A percentile compares a stretch with the other conserved stretches of the same genome.
These are phyloP conservation scores for Exophiala sp. DNA, from an alignment of 2,329 filamentous ascomycete genomes.

Conservation along the genomic window DNA sequence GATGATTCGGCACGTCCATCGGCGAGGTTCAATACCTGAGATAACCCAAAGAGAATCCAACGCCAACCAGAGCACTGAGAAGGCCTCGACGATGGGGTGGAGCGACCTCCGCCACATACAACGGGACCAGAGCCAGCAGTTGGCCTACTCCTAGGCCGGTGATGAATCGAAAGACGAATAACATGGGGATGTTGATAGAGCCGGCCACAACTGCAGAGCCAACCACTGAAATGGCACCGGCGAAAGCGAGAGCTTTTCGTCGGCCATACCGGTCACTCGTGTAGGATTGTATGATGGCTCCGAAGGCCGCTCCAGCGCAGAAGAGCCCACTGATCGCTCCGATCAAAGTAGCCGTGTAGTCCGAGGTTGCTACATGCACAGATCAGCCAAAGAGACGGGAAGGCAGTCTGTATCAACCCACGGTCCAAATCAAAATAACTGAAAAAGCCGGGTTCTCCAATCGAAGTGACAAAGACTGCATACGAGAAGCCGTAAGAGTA, in stretches of 20 bases:
- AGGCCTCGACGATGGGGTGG: constrained; percentile 41
- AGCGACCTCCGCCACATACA: constrained; percentile 34
- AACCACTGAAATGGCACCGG: constrained; percentile 18
- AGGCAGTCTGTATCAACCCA: background rate
- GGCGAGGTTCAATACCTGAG: background rate
- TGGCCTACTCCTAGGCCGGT: constrained; percentile 21
- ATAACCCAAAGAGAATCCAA: constrained; percentile 13
- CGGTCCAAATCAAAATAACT: constrained; percentile 3
- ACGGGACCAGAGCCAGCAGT: constrained; percentile 20
- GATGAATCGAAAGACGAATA: constrained; percentile 22
- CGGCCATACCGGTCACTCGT: constrained; percentile 20
- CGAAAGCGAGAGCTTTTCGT: constrained; percentile 21
- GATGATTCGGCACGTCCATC: background rate
- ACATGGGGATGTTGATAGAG: constrained; percentile 22
- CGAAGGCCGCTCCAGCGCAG: constrained; percentile 20
- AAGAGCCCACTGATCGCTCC: constrained; percentile 24
- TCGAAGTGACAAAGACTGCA: constrained; percentile 5
- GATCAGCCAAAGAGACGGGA: constrained; percentile 10
- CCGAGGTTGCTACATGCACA: constrained; percentile 1
- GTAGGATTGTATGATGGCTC: constrained; percentile 17
- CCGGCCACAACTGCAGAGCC: constrained; percentile 19
- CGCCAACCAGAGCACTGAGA: constrained; percentile 4
- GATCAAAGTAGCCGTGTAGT: constrained; percentile 38
- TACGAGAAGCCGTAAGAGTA: constrained; percentile 5
- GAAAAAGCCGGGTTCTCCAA: constrained; percentile 8